Percentiles rank a stretch among this genome's conserved stretches.
Evolutionary conservation across 2,329 filamentous ascomycete genomes (phyloP).

Genomic region (Trichoderma brevicompactum): DNA sequence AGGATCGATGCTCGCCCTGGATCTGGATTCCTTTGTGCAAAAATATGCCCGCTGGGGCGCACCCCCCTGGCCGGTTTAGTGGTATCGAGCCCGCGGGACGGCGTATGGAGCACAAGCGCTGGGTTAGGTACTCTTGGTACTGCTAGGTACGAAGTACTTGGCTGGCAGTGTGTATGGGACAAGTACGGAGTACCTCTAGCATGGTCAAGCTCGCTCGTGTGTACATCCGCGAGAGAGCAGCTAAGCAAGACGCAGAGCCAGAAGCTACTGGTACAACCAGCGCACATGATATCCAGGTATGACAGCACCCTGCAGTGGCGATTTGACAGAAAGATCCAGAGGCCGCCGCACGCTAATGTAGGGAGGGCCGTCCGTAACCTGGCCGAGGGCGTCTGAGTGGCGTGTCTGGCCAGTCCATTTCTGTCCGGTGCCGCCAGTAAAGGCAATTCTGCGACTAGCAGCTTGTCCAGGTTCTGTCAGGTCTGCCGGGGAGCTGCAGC

Average conservation of each 20-base stretch:
- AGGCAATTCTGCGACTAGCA: conserved; percentile 6
- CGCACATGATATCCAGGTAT: conserved; percentile 26
- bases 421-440: conserved; percentile 4
- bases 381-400: conserved; percentile 25
- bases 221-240: too few species aligned
- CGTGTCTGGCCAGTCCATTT: conserved; percentile 20
- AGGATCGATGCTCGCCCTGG: conserved; percentile 19
- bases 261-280: conserved; percentile 1
- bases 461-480: conserved; percentile 7
- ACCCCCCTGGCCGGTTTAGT: conserved; percentile 1
- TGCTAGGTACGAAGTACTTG: too few species aligned
- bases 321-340: conserved; percentile 26
- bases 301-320: conserved; percentile 32
- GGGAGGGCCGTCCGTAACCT: conserved; percentile 23
- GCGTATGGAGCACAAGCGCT: too few species aligned
- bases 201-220: too few species aligned
- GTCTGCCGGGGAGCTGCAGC: conserved; percentile 27
- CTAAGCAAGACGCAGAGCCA: not conserved
- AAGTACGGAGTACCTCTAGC: too few species aligned
- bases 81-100: not conserved
- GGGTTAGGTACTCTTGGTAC: too few species aligned
- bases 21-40: conserved; percentile 14
- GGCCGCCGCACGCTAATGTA: conserved; percentile 28
- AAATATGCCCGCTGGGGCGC: not conserved
- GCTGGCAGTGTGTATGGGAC: too few species aligned